Base-by-base conservation (phyloP, 108 stramenopile species). In the Cylindrotheca closterium region DNA sequence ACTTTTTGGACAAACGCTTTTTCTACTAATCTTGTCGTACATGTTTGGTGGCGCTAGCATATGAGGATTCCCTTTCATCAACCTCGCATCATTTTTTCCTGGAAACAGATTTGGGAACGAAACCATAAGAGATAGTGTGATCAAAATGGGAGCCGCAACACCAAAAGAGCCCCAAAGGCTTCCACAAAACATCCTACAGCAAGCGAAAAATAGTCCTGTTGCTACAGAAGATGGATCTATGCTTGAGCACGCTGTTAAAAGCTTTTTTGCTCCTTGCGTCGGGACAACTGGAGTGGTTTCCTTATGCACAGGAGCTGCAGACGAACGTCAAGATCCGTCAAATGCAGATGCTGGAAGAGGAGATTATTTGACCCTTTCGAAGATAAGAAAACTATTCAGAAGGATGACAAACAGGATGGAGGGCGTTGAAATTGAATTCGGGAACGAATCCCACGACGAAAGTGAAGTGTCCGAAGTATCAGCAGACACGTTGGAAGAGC, bases 401-500 rank as follows among this genome's bases (percentile, higher is more conserved):
- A 42, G 37, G 37, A 15, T 10, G 7, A 15, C 10, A 42, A 7
- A 42, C 37, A 42, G 15, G 7, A 10, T 42, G 10, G 37, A 42
- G 15, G 37, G 37, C 7, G 7, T 15, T 42, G 15, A 10, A 7
- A 42, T 42, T 10, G 37, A 42, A 42, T 7, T 42, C 10, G 10
- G 10, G 7, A 42, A 7, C 7, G 15, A 15, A 10, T 42, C 15
- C 37, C 10, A 42, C 15, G 37, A 42, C 37, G 58, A 65, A 7
- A 65, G 66, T 24, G 72, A 73, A 47, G 66, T 74, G 32, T 74
- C 73, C 7, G 73, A 56, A 3, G 27, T 74, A 28, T 74, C 73
- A 2, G 65, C 65, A 0, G 47, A 58, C 46, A 74, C 73, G 4
- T 33, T 74, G 22, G 66, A 74, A 37, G 73, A 74, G 25, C 67